Evolutionary conservation across 176 grass and related monocot species (phyloP), one percentile per base, ranked within the genome.

Genomic region (Elymus sibiricus): DNA sequence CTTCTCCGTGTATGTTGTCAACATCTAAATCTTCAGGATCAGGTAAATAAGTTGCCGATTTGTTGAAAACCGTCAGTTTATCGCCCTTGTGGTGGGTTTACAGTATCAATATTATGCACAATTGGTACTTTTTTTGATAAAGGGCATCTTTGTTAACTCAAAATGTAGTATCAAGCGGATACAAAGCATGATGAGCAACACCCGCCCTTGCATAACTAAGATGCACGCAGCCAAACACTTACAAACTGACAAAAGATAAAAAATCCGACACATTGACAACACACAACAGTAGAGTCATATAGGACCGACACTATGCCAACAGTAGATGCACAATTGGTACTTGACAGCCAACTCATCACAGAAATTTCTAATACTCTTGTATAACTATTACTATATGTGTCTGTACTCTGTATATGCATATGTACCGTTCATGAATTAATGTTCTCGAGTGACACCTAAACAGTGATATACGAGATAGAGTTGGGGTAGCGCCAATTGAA

Each of bases 21-120:
- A 14, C 35, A 10, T 72, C 78, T 77, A 82, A 53, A 73, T 81
- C 59, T 66, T 81, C 83, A 84, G 83, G 81, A 72, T 81, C 79
- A 81, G 87, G 81, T 83, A 86, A 86, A 75, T 47, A 40, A 81
- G 11, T n/a, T 67, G 7, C 43, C 15, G 27, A 37, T 59, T 59
- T 43, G 12, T 78, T 62, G 62, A 55, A 21, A 80, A 71, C 58
- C 37, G 47, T 49, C 3, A 83, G 21, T 58, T n/a, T 83, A 70
- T 69, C 60, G 79, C 68, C 40, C 34, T 16, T 34, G 26, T 15
- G 55, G 39, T 79, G 44, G 61, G 14, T 74, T 74, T 46, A 15
- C 70, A 24, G 22, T 72, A 29, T 2, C 17, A 22, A 70, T 70
- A 19, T 55, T 21, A 21, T 42, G 15, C 73, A 28, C 14, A 17